Evolutionary conservation across 371 early-diverging fungal genomes (phyloP), one percentile per base, ranked within the genome.

Genomic region (Fennellomyces sp.): DNA sequence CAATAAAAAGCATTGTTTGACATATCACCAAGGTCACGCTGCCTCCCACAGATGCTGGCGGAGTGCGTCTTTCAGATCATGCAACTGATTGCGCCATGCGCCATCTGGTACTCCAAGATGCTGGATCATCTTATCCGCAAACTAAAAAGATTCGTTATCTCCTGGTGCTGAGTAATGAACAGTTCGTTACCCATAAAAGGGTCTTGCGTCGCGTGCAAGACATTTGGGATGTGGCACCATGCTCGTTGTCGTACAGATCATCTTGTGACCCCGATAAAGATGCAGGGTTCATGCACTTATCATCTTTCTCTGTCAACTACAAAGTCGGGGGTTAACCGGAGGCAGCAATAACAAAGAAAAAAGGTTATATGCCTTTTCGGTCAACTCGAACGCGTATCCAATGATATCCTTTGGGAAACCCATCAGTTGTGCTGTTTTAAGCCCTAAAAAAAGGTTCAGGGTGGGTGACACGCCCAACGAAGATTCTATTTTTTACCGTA

Each of bases 351-450:
- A n/a, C n/a, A n/a, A n/a, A n/a, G 35, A 33, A 33, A 33, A 33
- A 33, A 8, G 35, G 6, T 33, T 33, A 8, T 33, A 33, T 52
- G 70, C 78, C 56, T 69, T 49, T 12, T 52, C 15, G 3, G 78
- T 65, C 13, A 85, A 65, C 2, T 56, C 57, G 12, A 74, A 60
- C 1, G 84, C 83, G 19, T 73, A 68, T 7, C 41, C 12, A 8
- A 75, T 52, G 10, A 83, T 71, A 0, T 78, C 62, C 15, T 60
- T 28, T 2, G 81, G 76, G 7, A 77, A 62, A 7, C 75, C 72
- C n/a, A 83, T 39, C 2, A 80, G 48, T 35, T 79, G 73, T 12
- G 86, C 86, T n/a, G 81, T 72, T 7, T 75, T 70, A 12, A 83
- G 23, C 0, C 86, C 83, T 83, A 58, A 1, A n/a, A n/a, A n/a